These are phyloP conservation scores for Colletotrichum camelliae DNA, from an alignment of 2,329 filamentous ascomycete genomes.

Conservation along the genomic window DNA sequence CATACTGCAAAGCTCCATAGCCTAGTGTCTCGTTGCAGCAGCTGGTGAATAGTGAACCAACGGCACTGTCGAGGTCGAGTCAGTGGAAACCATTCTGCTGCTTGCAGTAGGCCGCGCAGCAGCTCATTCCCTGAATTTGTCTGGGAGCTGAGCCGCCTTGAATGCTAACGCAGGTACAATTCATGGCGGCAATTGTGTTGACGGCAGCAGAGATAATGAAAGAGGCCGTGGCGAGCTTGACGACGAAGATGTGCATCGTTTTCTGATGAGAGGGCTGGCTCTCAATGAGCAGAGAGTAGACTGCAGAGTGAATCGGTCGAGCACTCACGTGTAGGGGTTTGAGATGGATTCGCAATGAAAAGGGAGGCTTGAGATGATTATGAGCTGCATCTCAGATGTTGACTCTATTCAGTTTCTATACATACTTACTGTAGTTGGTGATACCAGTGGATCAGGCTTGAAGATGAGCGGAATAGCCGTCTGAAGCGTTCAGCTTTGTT, in stretches of 20 bases:
- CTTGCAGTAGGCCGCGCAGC: neutral
- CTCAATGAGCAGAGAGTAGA: neutral
- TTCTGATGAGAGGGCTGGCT: neutral
- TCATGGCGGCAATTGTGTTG: neutral
- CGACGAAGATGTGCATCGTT: neutral
- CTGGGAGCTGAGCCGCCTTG: neutral
- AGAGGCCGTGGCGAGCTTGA: neutral
- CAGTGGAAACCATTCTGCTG: neutral
- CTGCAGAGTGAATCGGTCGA: neutral
- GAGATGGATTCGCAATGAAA: neutral
- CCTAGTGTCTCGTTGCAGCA: rapidly evolving
- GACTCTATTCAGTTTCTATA: neutral
- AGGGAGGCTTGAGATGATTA: neutral
- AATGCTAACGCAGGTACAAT: neutral
- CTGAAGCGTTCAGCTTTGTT: neutral
- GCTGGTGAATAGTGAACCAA: neutral
- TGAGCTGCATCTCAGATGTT: neutral
- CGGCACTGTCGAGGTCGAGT: neutral
- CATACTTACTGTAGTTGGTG: neutral
- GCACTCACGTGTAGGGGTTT: neutral
- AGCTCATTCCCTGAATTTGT: neutral
- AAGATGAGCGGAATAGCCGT: neutral
- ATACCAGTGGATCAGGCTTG: neutral
- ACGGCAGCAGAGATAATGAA: neutral
- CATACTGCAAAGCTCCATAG: neutral